Percentiles rank a stretch among this genome's conserved stretches.
These are phyloP conservation scores for Lecanoromycetidae sp. DNA, from an alignment of 2,329 filamentous ascomycete species.

Conservation along the genomic window DNA sequence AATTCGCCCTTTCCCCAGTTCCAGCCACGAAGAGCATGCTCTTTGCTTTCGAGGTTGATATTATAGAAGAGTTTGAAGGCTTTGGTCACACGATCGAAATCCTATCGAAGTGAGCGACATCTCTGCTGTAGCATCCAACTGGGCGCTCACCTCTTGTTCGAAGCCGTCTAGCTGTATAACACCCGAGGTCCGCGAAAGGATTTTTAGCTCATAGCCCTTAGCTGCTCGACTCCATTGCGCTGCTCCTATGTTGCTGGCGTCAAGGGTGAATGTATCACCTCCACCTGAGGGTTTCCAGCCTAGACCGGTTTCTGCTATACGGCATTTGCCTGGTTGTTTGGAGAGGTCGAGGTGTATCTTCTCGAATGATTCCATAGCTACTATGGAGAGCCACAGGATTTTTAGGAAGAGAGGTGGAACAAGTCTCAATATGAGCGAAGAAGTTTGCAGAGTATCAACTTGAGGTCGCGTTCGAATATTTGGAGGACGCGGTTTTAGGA, in stretches of 20 bases:
- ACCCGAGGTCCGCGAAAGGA: conserved; percentile 69
- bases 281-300: conserved; percentile 87
- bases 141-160: conserved; percentile 55
- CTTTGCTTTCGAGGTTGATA: conserved; percentile 78
- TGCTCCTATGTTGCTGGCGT: conserved; percentile 68
- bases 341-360: conserved; percentile 94
- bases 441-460: not conserved
- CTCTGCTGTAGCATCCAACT: not conserved
- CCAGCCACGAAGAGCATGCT: conserved; percentile 92
- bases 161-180: conserved; percentile 94
- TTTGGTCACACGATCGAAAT: conserved; percentile 80
- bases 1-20: conserved; percentile 99
- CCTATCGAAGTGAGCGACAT: conserved; percentile 39
- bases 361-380: conserved; percentile 78
- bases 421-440: not conserved
- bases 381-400: not conserved
- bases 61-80: conserved; percentile 98
- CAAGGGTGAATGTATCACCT: conserved; percentile 87
- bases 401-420: not conserved
- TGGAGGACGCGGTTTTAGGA: not conserved
- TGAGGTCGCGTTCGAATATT: not conserved
- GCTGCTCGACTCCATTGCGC: conserved; percentile 93
- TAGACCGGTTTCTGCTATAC: conserved; percentile 85
- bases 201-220: conserved; percentile 87
- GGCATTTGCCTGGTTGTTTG: conserved; percentile 81